Evolutionary conservation across 2,329 filamentous ascomycete genomes (phyloP).

Genomic region (Zopfia rhizophila): DNA sequence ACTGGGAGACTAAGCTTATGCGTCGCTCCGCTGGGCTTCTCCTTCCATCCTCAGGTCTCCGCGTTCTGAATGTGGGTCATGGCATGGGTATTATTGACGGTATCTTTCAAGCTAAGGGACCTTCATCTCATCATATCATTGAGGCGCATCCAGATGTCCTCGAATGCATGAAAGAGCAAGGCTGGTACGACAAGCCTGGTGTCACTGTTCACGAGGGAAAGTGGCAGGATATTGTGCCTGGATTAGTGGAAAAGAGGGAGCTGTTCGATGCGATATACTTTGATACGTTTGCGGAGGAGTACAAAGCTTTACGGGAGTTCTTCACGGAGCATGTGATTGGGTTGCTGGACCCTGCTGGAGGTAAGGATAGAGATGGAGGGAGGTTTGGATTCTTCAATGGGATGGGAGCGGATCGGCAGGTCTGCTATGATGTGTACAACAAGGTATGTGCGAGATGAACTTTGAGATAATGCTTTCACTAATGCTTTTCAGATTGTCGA

Average conservation of each 20-base stretch:
- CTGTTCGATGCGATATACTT: conserved; percentile 78
- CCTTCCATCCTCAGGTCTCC: conserved; percentile 49
- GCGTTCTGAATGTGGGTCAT: conserved; percentile 62
- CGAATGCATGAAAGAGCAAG: conserved; percentile 56
- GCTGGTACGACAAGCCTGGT: conserved; percentile 61
- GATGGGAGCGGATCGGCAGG: conserved; percentile 87
- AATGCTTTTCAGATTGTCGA: conserved; percentile 69
- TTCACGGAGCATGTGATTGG: conserved; percentile 88
- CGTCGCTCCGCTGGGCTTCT: conserved; percentile 56
- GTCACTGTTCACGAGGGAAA: conserved; percentile 60
- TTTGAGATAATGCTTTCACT: background rate
- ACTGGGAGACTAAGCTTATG: conserved; percentile 64
- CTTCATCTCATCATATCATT: conserved; percentile 60
- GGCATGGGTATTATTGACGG: conserved; percentile 63
- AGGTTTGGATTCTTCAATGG: conserved; percentile 75
- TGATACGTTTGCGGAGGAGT: conserved; percentile 97
- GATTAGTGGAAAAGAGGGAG: conserved; percentile 54
- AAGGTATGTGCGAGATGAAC: conserved; percentile 62
- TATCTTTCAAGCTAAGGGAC: conserved; percentile 57
- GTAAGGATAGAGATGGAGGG: conserved; percentile 55
- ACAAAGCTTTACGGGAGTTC: conserved; percentile 83
- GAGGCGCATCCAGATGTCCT: conserved; percentile 63
- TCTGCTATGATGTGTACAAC: conserved; percentile 96
- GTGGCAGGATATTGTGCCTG: conserved; percentile 62
- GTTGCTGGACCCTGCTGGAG: conserved; percentile 70